Percentiles rank a stretch among this genome's conserved stretches.
phyloP scores from a whole-genome alignment of 768 basidiomycete genomes.

The Brasilioporus rufonigricans region DNA sequence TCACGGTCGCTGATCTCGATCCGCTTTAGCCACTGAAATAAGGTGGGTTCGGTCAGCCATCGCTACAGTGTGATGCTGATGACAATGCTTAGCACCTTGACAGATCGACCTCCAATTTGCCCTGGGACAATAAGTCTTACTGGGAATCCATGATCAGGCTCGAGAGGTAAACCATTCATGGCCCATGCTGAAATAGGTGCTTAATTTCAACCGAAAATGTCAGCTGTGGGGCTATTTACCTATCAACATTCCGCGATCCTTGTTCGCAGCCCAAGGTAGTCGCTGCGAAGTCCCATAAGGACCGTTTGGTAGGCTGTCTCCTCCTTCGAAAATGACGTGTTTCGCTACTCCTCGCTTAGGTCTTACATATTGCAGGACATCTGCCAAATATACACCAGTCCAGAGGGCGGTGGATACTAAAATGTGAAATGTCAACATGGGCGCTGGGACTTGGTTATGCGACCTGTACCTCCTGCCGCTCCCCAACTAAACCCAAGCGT shows the following conservation, averaged over 20 bases:
- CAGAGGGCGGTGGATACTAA: slow-evolving; percentile 52
- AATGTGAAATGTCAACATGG: slow-evolving; percentile 7
- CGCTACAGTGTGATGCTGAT: background rate
- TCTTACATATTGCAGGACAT: slow-evolving; percentile 46
- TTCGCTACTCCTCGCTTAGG: slow-evolving; percentile 38
- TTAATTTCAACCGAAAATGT: background rate
- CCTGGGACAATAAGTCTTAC: slow-evolving; percentile 62
- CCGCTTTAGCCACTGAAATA: slow-evolving; percentile 48
- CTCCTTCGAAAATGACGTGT: slow-evolving; percentile 61
- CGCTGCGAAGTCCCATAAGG: slow-evolving; percentile 55
- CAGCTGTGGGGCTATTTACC: slow-evolving; percentile 16
- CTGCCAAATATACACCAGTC: slow-evolving; percentile 57
- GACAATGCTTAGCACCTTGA: slow-evolving; percentile 30
- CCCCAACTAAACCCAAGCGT: slow-evolving; percentile 59
- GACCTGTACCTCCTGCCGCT: slow-evolving; percentile 36
- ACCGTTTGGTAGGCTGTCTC: slow-evolving; percentile 55
- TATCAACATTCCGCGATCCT: slow-evolving; percentile 50
- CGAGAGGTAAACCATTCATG: slow-evolving; percentile 59
- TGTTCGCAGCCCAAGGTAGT: slow-evolving; percentile 44
- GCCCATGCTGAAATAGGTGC: slow-evolving; percentile 37
- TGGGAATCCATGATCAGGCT: slow-evolving; percentile 65
- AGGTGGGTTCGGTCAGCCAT: background rate
- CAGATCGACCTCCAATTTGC: slow-evolving; percentile 59
- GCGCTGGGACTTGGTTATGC: background rate
- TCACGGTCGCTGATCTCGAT: slow-evolving; percentile 52